phyloP scores from a whole-genome alignment of 345 rosid genomes.

The Moricandia moricandioides region DNA sequence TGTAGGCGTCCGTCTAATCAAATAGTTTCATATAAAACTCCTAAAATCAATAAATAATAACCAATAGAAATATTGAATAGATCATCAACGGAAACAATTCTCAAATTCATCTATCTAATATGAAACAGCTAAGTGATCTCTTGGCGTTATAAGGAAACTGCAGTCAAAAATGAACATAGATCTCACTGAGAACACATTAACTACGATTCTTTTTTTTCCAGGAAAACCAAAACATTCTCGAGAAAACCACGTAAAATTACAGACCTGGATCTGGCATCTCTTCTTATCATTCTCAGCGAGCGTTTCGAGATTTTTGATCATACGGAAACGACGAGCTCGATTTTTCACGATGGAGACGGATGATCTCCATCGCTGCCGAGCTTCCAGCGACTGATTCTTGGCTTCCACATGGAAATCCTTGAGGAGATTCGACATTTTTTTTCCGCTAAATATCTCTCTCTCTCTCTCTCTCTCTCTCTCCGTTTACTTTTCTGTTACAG shows the following conservation, averaged over 20 bases:
- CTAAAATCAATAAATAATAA: too few relatives aligned
- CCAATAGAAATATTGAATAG: too few relatives aligned
- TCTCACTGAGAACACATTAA: neutral
- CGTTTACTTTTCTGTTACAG: conserved; percentile 16
- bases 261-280: conserved; percentile 67
- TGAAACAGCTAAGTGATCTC: too few relatives aligned
- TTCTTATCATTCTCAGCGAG: conserved; percentile 61
- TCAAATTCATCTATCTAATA: too few relatives aligned
- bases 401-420: conserved; percentile 61
- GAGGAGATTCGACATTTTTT: conserved; percentile 47
- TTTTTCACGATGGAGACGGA: conserved; percentile 71
- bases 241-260: neutral
- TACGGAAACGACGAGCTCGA: conserved; percentile 74
- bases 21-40: too few relatives aligned
- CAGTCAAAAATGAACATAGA: too few relatives aligned
- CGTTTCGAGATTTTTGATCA: conserved; percentile 64
- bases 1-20: too few relatives aligned
- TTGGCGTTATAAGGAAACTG: too few relatives aligned
- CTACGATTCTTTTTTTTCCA: neutral
- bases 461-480: conserved; percentile 4
- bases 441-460: neutral
- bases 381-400: conserved; percentile 71
- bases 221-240: neutral
- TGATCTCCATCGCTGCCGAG: conserved; percentile 65
- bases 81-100: too few relatives aligned